These are phyloP conservation scores for Acacia crassicarpa DNA, from an alignment of 306 rosid species.

Conservation along the genomic window DNA sequence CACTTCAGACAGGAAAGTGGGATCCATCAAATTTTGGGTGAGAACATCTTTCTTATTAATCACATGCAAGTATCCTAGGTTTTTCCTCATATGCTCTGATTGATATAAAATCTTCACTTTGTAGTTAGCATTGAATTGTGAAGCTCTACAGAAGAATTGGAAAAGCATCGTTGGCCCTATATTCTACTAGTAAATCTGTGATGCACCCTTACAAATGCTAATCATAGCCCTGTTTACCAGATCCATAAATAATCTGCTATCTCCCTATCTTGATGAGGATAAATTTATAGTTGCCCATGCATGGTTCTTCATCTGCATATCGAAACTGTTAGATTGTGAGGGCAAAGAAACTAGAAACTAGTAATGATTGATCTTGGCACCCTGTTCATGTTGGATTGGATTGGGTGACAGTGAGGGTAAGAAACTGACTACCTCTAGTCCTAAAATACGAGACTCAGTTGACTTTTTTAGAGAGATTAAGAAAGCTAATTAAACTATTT, in stretches of 20 bases:
- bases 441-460: too few relatives aligned
- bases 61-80: not conserved
- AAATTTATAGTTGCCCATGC: not conserved
- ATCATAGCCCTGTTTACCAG: not conserved
- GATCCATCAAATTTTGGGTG: not conserved
- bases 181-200: not conserved
- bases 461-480: too few relatives aligned
- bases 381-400: not conserved
- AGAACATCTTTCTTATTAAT: not conserved
- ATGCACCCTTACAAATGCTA: not conserved
- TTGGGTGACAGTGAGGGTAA: not conserved
- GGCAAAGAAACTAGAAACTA: not conserved
- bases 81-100: not conserved
- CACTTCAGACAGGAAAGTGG: not conserved
- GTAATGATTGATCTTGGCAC: not conserved
- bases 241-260: not conserved
- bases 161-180: not conserved
- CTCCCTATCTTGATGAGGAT: not conserved
- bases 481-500: too few relatives aligned
- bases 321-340: not conserved
- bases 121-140: not conserved
- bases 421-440: not conserved
- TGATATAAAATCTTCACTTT: not conserved
- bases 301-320: not conserved
- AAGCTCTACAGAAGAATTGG: not conserved